Evolutionary conservation across 805 yeast genomes (phyloP), one percentile per base, ranked within the genome.

Genomic region (Saturnispora sekii): DNA sequence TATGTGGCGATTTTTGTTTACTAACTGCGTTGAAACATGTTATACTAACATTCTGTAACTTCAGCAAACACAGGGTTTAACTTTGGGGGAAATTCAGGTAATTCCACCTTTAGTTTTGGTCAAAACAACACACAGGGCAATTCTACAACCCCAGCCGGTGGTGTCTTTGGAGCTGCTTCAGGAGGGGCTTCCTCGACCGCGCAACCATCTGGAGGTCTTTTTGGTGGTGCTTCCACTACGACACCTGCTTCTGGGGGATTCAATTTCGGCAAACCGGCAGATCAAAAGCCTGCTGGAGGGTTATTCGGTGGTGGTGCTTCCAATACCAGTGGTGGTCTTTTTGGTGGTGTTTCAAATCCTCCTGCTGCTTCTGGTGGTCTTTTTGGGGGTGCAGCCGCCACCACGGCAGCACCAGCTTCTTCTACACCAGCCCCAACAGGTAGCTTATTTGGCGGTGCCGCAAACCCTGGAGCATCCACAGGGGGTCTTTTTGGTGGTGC

Each of bases 371-470:
- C 49, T n/a, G 47, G 49, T 12, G 35, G 35, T 11, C 38, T 47
- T 18, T 46, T 42, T 38, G 47, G 47, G 21, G 40, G 36, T 14
- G 8, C 39, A 16, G 2, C 37, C 15, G 15, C 46, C 30, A n/a
- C 21, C 14, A 12, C 32, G 11, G 16, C 43, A 2, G 16, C 15
- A 17, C 14, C 45, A 7, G 28, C 30, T 4, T 35, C 21, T 5
- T n/a, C 38, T 18, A 29, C 38, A 15, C 38, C 38, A 6, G 47
- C 46, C 17, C 49, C 58, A n/a, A 14, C 57, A 9, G 46, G 54
- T n/a, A 38, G 53, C 12, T 54, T 57, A 37, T 36, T 38, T 6
- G 28, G 39, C 15, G 59, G 59, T 31, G 47, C 44, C 15, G 33
- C 51, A 10, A 21, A 52, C 16, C 41, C 38, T 21, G 16, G 28